These are phyloP conservation scores for Xylaria sp. DNA, from an alignment of 2,329 filamentous ascomycete species.

Conservation along the genomic window DNA sequence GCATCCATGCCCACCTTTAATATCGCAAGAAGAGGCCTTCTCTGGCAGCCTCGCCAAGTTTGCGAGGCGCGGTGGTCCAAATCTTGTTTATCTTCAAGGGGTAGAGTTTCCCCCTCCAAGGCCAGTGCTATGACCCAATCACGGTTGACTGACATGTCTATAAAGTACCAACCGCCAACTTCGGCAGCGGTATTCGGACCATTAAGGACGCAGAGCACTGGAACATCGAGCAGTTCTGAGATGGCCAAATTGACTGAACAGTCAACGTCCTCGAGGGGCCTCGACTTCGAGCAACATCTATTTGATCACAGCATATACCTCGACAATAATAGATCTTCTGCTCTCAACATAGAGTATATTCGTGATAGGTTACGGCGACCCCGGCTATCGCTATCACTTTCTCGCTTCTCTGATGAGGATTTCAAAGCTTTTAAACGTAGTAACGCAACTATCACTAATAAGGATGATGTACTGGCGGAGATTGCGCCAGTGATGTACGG, in stretches of 20 bases:
- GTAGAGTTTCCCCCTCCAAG: background rate
- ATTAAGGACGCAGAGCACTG: background rate
- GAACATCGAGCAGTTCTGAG: background rate
- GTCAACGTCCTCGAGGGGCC: background rate
- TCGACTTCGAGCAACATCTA: slow-evolving; percentile 16
- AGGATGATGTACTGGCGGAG: background rate
- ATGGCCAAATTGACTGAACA: background rate
- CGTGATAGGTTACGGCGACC: background rate
- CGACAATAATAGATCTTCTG: background rate
- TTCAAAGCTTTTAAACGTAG: background rate
- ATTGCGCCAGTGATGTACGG: background rate
- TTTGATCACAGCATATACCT: slow-evolving; percentile 1
- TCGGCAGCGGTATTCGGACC: background rate
- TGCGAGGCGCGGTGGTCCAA: slow-evolving; percentile 19
- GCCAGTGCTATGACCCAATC: background rate
- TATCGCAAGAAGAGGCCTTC: background rate
- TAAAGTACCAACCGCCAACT: background rate
- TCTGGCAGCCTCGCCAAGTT: slow-evolving; percentile 1
- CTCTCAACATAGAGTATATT: slow-evolving; percentile 8
- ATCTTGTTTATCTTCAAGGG: slow-evolving; percentile 15
- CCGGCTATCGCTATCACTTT: background rate
- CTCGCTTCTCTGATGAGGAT: background rate
- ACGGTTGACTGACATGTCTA: background rate
- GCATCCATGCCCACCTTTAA: background rate
- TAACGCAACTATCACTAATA: background rate